Evolutionary conservation across 2,329 filamentous ascomycete species (phyloP), one percentile per base, ranked within the genome.

Genomic region (Pseudogymnoascus sp.): DNA sequence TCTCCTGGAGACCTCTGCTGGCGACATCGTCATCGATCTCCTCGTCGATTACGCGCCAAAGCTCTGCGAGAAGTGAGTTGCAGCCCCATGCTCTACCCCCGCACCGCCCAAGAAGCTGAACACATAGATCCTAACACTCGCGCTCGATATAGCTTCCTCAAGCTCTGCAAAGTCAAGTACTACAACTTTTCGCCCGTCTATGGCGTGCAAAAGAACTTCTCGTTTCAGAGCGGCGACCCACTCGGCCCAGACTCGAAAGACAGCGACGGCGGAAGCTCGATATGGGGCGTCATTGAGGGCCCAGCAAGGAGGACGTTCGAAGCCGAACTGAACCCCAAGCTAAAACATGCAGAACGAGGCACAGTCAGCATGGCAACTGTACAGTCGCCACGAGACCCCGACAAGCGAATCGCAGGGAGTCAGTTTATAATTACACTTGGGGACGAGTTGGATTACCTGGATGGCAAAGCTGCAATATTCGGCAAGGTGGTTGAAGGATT

Each of bases 101-200:
- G 63, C 62, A 44, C 62, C 63, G 64, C 64, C 67, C 63, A 66
- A 66, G 62, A 71, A 71, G 78, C 84, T 86, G 79, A 88, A 79
- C 73, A 74, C 74, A 65, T 71, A 65, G 73, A 77, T 71, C 79
- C 79, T 81, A 79, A 86, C 79, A 79, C 71, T 67, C 75, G 71
- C 71, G 69, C 68, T 68, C 71, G 68, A 71, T 73, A 66, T 75
- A 95, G 91, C 82, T 97, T 99, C 75, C 80, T 99, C 63, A 97
- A 99, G 82, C 90, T 99, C 69, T 97, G 94, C 85, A 97, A 97
- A 79, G 81, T 92, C 77, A 99, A 97, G 79, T 99, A 97, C 79
- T 99, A 97, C 85, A 97, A 97, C 79, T 97, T 95, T 75, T 87
- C 92, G 5, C 94, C 93, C 27, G 79, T 97, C 61, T 91, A 97